These are phyloP conservation scores for Colletotrichum gigasporum DNA, from an alignment of 2,329 filamentous ascomycete species.

Conservation along the genomic window DNA sequence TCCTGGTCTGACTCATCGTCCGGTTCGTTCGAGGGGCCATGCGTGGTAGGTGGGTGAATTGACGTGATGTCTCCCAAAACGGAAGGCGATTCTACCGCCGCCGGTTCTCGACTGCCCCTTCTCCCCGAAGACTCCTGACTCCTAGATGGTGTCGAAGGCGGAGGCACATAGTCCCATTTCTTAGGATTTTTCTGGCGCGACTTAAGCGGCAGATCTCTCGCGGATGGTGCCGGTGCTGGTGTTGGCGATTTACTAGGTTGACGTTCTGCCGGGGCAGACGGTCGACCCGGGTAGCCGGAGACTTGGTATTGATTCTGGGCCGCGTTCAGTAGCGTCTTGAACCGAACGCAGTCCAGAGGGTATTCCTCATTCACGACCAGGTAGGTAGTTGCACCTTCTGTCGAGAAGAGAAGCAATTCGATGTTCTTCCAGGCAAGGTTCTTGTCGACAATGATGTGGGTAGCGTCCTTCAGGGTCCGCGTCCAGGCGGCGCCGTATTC, in stretches of 20 bases:
- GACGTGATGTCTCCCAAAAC: constrained; percentile 1
- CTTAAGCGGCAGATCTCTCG: constrained; percentile 55
- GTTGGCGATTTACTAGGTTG: constrained; percentile 30
- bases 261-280: not conserved
- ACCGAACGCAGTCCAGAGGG: constrained; percentile 73
- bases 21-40: not conserved
- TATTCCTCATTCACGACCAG: constrained; percentile 75
- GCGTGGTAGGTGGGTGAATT: not conserved
- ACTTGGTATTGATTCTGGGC: constrained; percentile 68
- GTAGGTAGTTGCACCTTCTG: constrained; percentile 38
- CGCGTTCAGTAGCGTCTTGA: constrained; percentile 66
- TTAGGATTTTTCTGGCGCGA: constrained; percentile 46
- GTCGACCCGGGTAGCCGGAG: constrained; percentile 53
- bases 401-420: constrained; percentile 59
- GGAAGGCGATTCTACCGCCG: not conserved
- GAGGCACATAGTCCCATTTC: constrained; percentile 49
- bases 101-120: constrained; percentile 7
- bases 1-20: not conserved
- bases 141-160: constrained; percentile 47
- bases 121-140: constrained; percentile 44
- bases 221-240: not conserved
- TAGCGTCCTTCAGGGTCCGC: constrained; percentile 67
- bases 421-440: constrained; percentile 72
- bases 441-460: constrained; percentile 84
- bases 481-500: constrained; percentile 82